These are phyloP conservation scores for Arctium minus DNA, from an alignment of 129 eudicot species.

Conservation along the genomic window DNA sequence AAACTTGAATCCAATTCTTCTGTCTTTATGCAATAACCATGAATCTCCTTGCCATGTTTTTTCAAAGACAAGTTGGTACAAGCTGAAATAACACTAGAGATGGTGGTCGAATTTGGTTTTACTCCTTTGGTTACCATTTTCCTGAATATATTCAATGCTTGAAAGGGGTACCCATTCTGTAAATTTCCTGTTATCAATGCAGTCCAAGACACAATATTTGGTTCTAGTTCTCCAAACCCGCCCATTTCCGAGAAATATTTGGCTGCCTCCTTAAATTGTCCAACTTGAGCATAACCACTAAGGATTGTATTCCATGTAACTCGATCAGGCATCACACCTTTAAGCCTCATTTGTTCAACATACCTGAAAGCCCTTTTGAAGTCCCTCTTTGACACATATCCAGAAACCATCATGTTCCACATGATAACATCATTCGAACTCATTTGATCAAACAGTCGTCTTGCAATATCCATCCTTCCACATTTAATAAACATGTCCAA, in stretches of 20 bases:
- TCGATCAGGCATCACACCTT: conserved; percentile 32
- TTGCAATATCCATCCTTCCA: conserved; percentile 38
- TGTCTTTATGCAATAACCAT: conserved; percentile 43
- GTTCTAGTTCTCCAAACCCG: conserved; percentile 28
- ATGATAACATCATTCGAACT: conserved; percentile 32
- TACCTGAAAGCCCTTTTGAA: conserved; percentile 38
- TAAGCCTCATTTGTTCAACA: conserved; percentile 34
- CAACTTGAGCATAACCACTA: conserved; percentile 40
- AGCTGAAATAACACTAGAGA: conserved; percentile 36
- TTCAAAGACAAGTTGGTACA: conserved; percentile 32
- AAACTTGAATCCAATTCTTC: conserved; percentile 39
- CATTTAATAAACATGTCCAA: conserved; percentile 50
- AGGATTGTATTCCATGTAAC: conserved; percentile 46
- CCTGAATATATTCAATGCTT: conserved; percentile 36
- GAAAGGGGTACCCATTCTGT: conserved; percentile 26
- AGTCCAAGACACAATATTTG: conserved; percentile 51
- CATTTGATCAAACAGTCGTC: conserved; percentile 37
- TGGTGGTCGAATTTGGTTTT: conserved; percentile 44
- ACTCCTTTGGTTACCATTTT: conserved; percentile 30
- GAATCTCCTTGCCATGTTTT: conserved; percentile 40
- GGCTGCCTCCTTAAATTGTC: conserved; percentile 37
- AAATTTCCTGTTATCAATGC: conserved; percentile 39
- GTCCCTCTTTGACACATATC: conserved; percentile 33
- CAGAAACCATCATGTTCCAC: conserved; percentile 54
- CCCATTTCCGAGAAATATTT: conserved; percentile 30